Evolutionary conservation across 768 basidiomycete species (phyloP), one percentile per base, ranked within the genome.

Genomic region (Amanita subjunquillea): DNA sequence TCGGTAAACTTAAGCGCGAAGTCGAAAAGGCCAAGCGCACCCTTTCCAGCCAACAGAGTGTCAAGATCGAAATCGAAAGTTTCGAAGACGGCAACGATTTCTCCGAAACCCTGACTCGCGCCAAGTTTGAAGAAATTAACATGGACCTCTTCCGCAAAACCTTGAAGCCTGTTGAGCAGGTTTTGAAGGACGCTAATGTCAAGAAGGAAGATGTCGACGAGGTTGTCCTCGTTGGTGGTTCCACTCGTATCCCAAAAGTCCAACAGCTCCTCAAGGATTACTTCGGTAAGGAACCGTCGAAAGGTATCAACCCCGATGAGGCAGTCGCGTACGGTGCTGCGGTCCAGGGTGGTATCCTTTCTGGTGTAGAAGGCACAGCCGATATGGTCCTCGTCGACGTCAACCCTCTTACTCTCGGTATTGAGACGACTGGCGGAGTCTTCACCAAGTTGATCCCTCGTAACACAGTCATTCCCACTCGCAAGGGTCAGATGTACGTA

Each of bases 101-200:
- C 63, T 89, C 92, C 32, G 95, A 97, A 78, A 91, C 90, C 5
- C 81, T 98, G 30, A 98, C 95, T 50, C 84, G 95, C 51, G 95
- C 95, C 74, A 98, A 96, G 73, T 98, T 99, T 66, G 95, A 98
- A 69, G 94, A 98, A 69, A 78, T 97, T 59, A 96, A 95, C 82
- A 87, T 96, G 75, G 95, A 99, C 63, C 82, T 98, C 49, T 99
- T 99, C 88, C 80, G 95, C 64, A 95, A 95, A 82, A 99, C 95
- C 32, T 91, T 98, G 91, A 94, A 94, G 77, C 95, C 95, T 57
- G 95, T 98, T 56, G 94, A 97, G 70, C 95, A 97, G 70, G 95
- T 98, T 20, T 76, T 98, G 61, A 96, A 96, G 83, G 95, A 98
- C 63, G 88, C 95, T 58, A 87, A 87, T 60, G 86, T 98, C 66